A percentile compares a stretch with the other conserved stretches of the same genome.
Evolutionary conservation across 176 grass and related monocot species (phyloP).

Genomic region (Otatea glauca): DNA sequence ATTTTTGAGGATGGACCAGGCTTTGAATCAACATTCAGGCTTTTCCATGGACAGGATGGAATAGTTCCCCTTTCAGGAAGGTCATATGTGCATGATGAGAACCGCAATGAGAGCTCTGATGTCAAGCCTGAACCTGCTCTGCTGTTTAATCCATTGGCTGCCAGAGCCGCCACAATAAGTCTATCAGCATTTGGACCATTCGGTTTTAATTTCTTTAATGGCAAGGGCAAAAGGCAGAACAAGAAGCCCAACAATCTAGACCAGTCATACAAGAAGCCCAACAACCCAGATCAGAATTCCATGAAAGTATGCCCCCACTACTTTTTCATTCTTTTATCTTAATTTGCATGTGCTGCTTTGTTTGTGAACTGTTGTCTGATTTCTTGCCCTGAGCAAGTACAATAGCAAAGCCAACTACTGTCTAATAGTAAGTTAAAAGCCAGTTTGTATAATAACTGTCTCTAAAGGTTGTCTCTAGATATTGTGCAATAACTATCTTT

Average conservation of each 20-base stretch:
- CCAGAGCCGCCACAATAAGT: constrained; percentile 71
- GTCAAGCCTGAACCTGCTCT: constrained; percentile 49
- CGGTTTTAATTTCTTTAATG: constrained; percentile 71
- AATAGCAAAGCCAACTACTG: too few relatives aligned
- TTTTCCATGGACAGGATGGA: constrained; percentile 77
- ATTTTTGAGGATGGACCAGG: constrained; percentile 84
- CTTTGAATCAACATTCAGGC: constrained; percentile 75
- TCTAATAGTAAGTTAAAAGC: too few relatives aligned
- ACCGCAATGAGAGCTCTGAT: constrained; percentile 30
- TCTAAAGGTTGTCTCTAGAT: too few relatives aligned
- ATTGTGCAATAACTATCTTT: too few relatives aligned
- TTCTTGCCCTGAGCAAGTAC: not conserved
- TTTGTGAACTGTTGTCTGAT: not conserved
- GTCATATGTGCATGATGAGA: constrained; percentile 60
- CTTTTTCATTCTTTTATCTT: not conserved
- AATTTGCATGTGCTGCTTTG: not conserved
- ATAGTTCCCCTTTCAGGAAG: constrained; percentile 77
- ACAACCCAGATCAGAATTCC: constrained; percentile 36
- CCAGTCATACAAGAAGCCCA: constrained; percentile 56
- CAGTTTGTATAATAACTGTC: too few relatives aligned
- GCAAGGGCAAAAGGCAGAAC: constrained; percentile 68
- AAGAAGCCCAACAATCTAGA: constrained; percentile 66
- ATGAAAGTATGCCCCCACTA: constrained; percentile 41
- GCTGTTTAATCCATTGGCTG: constrained; percentile 73
- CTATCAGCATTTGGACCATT: constrained; percentile 74